Percentiles rank a stretch among this genome's conserved stretches.
phyloP scores from a whole-genome alignment of 768 basidiomycete species.

The Amanita muscaria region DNA sequence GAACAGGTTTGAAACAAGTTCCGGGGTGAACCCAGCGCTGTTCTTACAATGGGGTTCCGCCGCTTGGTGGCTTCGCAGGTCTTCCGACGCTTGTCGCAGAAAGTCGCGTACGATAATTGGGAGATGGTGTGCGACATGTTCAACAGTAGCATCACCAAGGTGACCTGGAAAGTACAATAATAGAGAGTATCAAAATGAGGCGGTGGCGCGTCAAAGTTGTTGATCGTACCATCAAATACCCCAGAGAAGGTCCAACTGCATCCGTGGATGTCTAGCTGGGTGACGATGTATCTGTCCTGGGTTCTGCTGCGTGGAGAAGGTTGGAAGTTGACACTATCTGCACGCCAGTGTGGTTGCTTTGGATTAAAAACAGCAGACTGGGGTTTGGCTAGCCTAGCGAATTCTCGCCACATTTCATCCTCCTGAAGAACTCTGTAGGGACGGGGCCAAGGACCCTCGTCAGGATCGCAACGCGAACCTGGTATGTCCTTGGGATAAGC shows the following conservation, averaged over 20 bases:
- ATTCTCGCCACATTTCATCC: slow-evolving; percentile 44
- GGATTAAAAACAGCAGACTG: slow-evolving; percentile 30
- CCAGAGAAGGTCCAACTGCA: slow-evolving; percentile 57
- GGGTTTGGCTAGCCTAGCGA: slow-evolving; percentile 43
- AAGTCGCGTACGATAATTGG: slow-evolving; percentile 60
- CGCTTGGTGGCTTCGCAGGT: neutral
- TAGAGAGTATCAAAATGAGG: neutral
- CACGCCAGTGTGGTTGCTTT: slow-evolving; percentile 28
- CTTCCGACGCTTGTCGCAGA: slow-evolving; percentile 32
- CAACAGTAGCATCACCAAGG: slow-evolving; percentile 60
- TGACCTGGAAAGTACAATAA: slow-evolving; percentile 36
- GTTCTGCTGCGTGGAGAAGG: slow-evolving; percentile 45
- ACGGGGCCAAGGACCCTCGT: slow-evolving; percentile 60
- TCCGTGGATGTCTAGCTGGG: slow-evolving; percentile 46
- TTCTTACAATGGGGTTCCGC: slow-evolving; percentile 12
- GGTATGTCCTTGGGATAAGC: slow-evolving; percentile 55
- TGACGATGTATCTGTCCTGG: slow-evolving; percentile 58
- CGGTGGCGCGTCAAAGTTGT: neutral
- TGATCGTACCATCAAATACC: slow-evolving; percentile 54
- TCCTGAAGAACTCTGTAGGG: slow-evolving; percentile 43
- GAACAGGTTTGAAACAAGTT: slow-evolving; percentile 46
- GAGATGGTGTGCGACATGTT: slow-evolving; percentile 58
- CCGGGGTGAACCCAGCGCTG: slow-evolving; percentile 19
- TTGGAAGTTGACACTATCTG: slow-evolving; percentile 60
- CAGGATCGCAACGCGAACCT: slow-evolving; percentile 51